Percentiles rank a stretch among this genome's conserved stretches.
Evolutionary conservation across 164 flowering plant genomes (phyloP).

Genomic region (Platanus orientalis): DNA sequence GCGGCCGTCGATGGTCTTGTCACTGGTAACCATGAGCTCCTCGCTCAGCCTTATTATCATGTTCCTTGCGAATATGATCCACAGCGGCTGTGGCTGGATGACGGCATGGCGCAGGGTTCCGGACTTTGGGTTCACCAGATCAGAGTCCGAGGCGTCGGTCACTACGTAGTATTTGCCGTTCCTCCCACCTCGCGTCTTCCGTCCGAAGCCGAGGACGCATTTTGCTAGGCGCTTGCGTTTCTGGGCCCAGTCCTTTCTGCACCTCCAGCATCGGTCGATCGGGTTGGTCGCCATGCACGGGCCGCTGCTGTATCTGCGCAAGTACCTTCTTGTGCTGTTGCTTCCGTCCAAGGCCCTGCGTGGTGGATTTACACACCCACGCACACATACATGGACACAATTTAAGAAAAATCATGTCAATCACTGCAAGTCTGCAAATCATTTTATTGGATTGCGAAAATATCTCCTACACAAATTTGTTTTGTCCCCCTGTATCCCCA

Average conservation of each 20-base stretch:
- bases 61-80: conserved; percentile 54
- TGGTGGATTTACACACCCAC: no score
- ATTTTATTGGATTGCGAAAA: no score
- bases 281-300: conserved; percentile 67
- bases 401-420: no score
- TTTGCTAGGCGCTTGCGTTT: conserved; percentile 52
- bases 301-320: conserved; percentile 22
- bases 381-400: no score
- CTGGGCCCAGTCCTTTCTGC: conserved; percentile 46
- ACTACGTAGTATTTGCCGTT: conserved; percentile 43
- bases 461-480: no score
- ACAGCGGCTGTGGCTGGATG: conserved; percentile 51
- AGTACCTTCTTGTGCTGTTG: conserved; percentile 42
- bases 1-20: conserved; percentile 37
- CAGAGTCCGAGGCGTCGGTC: conserved; percentile 46
- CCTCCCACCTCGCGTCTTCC: conserved; percentile 50
- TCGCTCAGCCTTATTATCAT: conserved; percentile 54
- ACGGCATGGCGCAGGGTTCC: conserved; percentile 85
- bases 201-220: conserved; percentile 67
- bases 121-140: conserved; percentile 47
- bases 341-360: conserved; percentile 13
- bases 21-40: conserved; percentile 36
- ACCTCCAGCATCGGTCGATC: conserved; percentile 79
- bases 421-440: no score
- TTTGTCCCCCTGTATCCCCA: no score